phyloP scores from a whole-genome alignment of 2,329 filamentous ascomycete species.

The Colletotrichum spinosum region DNA sequence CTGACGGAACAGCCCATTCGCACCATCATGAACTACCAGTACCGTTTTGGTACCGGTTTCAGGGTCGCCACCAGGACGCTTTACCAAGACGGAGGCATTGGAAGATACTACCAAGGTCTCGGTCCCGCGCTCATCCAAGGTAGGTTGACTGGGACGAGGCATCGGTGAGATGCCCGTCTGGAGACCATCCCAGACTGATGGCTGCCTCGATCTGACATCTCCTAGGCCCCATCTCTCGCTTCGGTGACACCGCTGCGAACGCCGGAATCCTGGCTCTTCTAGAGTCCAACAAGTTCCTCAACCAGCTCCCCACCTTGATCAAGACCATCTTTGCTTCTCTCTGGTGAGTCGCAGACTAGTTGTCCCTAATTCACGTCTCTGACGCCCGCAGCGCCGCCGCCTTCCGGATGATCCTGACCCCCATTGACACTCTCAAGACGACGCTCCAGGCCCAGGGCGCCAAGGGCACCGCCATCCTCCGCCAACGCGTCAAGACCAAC shows the following conservation, averaged over 20 bases:
- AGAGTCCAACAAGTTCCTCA: constrained; percentile 59
- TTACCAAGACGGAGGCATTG: constrained; percentile 54
- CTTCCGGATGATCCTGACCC: constrained; percentile 60
- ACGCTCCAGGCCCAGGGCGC: constrained; percentile 61
- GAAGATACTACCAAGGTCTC: constrained; percentile 59
- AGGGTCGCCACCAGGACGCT: constrained; percentile 52
- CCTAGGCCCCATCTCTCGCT: constrained; percentile 56
- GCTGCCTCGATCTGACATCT: background rate
- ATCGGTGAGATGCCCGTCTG: too few relatives aligned
- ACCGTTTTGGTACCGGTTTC: constrained; percentile 58
- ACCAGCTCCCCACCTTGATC: constrained; percentile 53
- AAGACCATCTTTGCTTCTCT: constrained; percentile 61
- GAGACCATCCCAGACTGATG: too few relatives aligned
- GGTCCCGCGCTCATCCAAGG: constrained; percentile 59
- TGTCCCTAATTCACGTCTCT: background rate
- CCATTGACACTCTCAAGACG: constrained; percentile 62
- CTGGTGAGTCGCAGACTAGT: constrained; percentile 43
- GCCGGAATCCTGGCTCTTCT: constrained; percentile 61
- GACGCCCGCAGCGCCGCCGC: constrained; percentile 50
- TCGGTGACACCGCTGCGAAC: constrained; percentile 62
- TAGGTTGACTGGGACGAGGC: constrained; percentile 18
- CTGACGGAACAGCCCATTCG: constrained; percentile 52
- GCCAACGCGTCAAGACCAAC: constrained; percentile 56
- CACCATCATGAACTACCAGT: constrained; percentile 65
- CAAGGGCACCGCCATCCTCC: constrained; percentile 54